phyloP scores from a whole-genome alignment of 371 early-diverging fungal species.

The Syncephalastrum monosporum region DNA sequence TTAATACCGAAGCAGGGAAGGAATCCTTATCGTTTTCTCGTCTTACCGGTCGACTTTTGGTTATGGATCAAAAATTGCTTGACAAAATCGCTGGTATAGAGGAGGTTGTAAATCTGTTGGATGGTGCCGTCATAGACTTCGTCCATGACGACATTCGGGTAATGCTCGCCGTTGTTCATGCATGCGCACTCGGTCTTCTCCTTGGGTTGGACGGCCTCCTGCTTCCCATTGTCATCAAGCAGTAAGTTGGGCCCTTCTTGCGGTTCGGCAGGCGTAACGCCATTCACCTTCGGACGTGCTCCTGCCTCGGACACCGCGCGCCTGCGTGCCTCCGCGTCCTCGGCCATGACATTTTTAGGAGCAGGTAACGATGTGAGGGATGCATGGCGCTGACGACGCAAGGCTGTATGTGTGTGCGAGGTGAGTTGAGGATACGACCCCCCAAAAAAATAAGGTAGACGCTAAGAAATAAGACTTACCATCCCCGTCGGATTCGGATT shows the following conservation, averaged over 20 bases:
- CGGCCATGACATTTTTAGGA: constrained; percentile 8
- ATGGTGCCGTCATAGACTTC: constrained; percentile 49
- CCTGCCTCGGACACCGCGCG: constrained; percentile 33
- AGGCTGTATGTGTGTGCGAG: not conserved
- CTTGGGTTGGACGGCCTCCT: constrained; percentile 12
- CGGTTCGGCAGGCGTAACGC: constrained; percentile 1
- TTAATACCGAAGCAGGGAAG: constrained; percentile 1
- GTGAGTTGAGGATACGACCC: not conserved
- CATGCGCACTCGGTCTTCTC: constrained; percentile 52
- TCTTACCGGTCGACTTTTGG: constrained; percentile 46
- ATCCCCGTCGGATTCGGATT: constrained; percentile 2
- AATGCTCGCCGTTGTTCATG: constrained; percentile 44
- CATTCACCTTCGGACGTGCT: constrained; percentile 21
- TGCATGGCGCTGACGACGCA: constrained; percentile 10
- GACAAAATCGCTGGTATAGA: constrained; percentile 43
- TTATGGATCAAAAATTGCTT: constrained; percentile 37
- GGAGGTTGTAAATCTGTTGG: constrained; percentile 47
- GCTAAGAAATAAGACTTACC: constrained; percentile 1
- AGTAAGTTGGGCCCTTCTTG: not conserved
- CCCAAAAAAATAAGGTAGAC: constrained; percentile 1
- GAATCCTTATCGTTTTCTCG: not conserved
- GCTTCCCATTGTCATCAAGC: constrained; percentile 2
- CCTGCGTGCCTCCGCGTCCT: constrained; percentile 15
- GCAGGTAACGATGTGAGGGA: constrained; percentile 23
- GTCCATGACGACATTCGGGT: constrained; percentile 46